Evolutionary conservation across 805 yeast species (phyloP).

Genomic region (Metschnikowia cerradonensis): DNA sequence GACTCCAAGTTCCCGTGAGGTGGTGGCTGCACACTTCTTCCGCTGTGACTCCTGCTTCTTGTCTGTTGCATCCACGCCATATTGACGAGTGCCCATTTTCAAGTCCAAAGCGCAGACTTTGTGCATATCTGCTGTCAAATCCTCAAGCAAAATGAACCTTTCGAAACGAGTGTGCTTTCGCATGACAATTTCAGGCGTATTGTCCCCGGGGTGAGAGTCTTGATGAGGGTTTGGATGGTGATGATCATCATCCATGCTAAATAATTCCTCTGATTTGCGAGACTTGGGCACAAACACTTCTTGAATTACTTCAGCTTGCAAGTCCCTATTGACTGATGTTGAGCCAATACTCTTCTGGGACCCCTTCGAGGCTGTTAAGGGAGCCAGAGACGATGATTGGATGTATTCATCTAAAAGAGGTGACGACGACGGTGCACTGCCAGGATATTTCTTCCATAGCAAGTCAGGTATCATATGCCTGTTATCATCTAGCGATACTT

Average conservation of each 20-base stretch:
- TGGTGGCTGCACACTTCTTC: constrained; percentile 74
- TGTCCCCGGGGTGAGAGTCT: constrained; percentile 4
- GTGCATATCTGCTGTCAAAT: constrained; percentile 75
- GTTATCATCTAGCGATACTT: constrained; percentile 89
- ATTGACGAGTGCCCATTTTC: constrained; percentile 98
- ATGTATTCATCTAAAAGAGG: constrained; percentile 6
- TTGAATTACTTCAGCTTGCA: constrained; percentile 36
- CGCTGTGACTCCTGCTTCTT: constrained; percentile 76
- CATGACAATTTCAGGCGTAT: constrained; percentile 17
- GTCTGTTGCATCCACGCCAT: constrained; percentile 84
- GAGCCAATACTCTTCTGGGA: constrained; percentile 24
- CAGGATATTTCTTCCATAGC: constrained; percentile 59
- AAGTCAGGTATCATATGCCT: constrained; percentile 87
- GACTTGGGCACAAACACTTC: constrained; percentile 40
- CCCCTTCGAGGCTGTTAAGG: constrained; percentile 10
- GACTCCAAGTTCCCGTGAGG: constrained; percentile 79
- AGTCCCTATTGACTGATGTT: constrained; percentile 35
- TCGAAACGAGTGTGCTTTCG: constrained; percentile 57
- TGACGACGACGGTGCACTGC: constrained; percentile 20
- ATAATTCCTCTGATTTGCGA: constrained; percentile 37
- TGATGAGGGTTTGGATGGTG: constrained; percentile 6
- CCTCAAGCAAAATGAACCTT: constrained; percentile 84
- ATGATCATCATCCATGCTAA: constrained; percentile 44
- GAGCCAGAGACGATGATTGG: constrained; percentile 6
- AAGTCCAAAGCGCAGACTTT: constrained; percentile 90